Conservation (phyloP, 106 monocot genomes). For the Allium fistulosum region DNA sequence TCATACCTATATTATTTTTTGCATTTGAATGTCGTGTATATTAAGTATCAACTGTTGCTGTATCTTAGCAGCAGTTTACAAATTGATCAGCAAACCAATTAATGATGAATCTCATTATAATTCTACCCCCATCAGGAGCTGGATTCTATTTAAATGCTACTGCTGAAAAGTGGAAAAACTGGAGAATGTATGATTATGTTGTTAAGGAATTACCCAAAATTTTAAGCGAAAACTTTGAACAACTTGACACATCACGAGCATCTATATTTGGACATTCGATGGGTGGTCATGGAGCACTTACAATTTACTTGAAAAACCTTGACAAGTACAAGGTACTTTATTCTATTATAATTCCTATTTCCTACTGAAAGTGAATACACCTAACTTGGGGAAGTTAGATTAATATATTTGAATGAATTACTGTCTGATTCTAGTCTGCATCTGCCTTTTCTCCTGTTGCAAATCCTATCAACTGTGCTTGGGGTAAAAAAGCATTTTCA, state of each 20-base stretch:
- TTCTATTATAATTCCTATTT: neutral
- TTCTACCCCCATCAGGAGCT: constrained; percentile 39
- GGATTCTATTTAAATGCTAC: constrained; percentile 96
- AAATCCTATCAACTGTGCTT: constrained; percentile 86
- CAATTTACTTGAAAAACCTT: constrained; percentile 79
- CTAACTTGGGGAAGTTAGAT: too few species aligned
- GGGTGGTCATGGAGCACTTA: constrained; percentile 97
- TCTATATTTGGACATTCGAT: constrained; percentile 98
- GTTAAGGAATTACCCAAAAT: constrained; percentile 81
- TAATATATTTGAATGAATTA: neutral
- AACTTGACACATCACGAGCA: constrained; percentile 64
- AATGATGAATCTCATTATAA: neutral
- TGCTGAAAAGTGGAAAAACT: constrained; percentile 89
- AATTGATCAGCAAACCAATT: too few species aligned
- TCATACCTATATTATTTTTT: too few species aligned
- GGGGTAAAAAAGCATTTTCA: constrained; percentile 97
- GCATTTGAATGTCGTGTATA: too few species aligned
- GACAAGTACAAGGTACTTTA: constrained; percentile 72
- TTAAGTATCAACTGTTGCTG: neutral
- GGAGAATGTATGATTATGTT: constrained; percentile 98
- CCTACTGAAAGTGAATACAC: neutral
- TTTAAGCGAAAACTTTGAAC: constrained; percentile 68
- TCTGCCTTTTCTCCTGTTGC: constrained; percentile 88
- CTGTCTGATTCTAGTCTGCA: constrained; percentile 48
- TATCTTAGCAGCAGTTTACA: neutral